Evolutionary conservation across 176 grass and related monocot species (phyloP).

Genomic region (Pontederia crassipes): DNA sequence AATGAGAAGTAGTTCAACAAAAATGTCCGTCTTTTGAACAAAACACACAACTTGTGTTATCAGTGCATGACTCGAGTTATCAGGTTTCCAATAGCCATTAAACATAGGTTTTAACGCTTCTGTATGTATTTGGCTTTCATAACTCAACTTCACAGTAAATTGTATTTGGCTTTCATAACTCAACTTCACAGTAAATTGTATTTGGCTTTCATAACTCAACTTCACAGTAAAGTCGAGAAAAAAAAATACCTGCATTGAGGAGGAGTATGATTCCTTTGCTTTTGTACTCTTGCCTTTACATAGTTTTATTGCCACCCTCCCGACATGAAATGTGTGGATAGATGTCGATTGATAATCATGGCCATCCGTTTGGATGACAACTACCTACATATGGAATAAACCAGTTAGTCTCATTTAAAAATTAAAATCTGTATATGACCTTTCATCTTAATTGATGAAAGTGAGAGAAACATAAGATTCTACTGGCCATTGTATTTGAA

Average conservation of each 20-base stretch:
- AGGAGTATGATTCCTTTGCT: conserved; percentile 78
- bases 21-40: background rate
- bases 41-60: background rate
- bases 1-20: background rate
- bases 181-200: conserved; percentile 5
- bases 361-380: conserved; percentile 76
- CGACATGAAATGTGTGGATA: conserved; percentile 78
- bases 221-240: background rate
- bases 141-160: background rate
- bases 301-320: conserved; percentile 70
- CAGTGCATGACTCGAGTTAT: background rate
- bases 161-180: background rate
- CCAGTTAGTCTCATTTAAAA: background rate
- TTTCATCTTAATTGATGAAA: no score
- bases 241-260: conserved; percentile 68
- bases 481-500: no score
- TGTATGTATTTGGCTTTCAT: background rate
- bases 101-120: background rate
- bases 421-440: no score
- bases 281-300: conserved; percentile 84
- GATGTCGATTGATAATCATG: conserved; percentile 59
- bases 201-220: no score
- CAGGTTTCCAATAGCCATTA: background rate
- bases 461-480: no score
- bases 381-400: conserved; percentile 43